Conservation (phyloP, 2,329 filamentous ascomycete genomes). For the Berkeleyomyces rouxiae region DNA sequence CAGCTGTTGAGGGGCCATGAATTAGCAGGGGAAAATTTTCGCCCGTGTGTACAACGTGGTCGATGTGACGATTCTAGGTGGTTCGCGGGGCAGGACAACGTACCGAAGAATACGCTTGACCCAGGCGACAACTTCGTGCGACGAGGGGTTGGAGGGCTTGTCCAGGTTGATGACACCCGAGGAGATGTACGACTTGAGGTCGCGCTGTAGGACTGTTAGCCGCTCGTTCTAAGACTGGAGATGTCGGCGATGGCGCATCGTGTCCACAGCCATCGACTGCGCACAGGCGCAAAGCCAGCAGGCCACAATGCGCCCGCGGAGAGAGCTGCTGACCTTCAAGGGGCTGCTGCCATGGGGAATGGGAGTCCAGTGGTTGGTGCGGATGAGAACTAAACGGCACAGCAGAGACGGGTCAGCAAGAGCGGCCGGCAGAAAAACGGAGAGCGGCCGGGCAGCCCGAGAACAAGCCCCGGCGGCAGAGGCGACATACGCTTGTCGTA, state of each 20-base stretch:
- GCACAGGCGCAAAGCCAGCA: background rate
- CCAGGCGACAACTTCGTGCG: constrained; percentile 98
- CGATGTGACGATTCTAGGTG: background rate
- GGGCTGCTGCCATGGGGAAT: constrained; percentile 88
- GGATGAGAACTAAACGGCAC: constrained; percentile 57
- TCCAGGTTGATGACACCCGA: constrained; percentile 92
- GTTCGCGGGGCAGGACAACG: constrained; percentile 17
- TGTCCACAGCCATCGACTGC: background rate
- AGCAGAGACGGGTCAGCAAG: constrained; percentile 16
- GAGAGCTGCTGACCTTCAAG: constrained; percentile 33
- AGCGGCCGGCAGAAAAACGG: background rate
- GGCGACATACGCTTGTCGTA: constrained; percentile 63
- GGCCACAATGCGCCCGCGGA: background rate
- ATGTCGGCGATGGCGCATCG: background rate
- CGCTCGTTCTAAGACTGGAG: background rate
- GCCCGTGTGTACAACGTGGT: background rate
- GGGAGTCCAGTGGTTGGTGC: constrained; percentile 91
- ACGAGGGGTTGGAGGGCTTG: constrained; percentile 83
- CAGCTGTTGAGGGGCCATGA: constrained; percentile 18
- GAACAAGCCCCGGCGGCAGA: background rate
- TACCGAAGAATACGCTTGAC: constrained; percentile 93
- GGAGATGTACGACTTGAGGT: constrained; percentile 92
- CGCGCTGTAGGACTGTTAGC: constrained; percentile 33
- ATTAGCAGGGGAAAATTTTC: background rate
- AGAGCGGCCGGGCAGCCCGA: background rate